Evolutionary conservation across 768 basidiomycete species (phyloP).

Genomic region (Amanita inopinata): DNA sequence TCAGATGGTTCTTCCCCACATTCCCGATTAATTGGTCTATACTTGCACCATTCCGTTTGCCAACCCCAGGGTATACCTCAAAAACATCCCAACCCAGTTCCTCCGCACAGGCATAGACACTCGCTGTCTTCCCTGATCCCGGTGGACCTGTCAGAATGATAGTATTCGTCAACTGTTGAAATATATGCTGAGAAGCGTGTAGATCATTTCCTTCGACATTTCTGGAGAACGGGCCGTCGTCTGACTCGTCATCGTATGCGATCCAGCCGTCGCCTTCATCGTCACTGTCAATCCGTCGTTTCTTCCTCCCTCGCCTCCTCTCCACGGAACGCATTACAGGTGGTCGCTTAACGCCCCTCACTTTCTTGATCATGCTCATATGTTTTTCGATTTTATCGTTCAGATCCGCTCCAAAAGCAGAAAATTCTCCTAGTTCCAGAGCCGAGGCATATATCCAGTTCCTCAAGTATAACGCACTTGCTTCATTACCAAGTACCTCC

Average conservation of each 20-base stretch:
- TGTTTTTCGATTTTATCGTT: conserved; percentile 13
- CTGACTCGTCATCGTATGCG: conserved; percentile 30
- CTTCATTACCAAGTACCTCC: conserved; percentile 74
- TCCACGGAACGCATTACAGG: conserved; percentile 46
- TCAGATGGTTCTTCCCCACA: conserved; percentile 87
- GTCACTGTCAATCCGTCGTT: conserved; percentile 39
- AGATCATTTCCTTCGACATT: conserved; percentile 22
- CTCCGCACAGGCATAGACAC: conserved; percentile 87
- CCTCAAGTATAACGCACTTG: conserved; percentile 57
- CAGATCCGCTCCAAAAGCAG: conserved; percentile 7
- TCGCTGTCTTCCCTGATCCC: conserved; percentile 85
- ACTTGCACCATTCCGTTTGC: conserved; percentile 74
- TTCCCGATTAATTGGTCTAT: conserved; percentile 81
- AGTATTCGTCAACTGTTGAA: conserved; percentile 65
- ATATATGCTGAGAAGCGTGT: conserved; percentile 13
- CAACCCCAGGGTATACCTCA: conserved; percentile 93
- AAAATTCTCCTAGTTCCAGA: conserved; percentile 32
- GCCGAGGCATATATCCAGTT: conserved; percentile 73
- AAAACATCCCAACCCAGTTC: conserved; percentile 96
- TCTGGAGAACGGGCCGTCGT: conserved; percentile 19
- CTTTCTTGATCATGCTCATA: conserved; percentile 15
- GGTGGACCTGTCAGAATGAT: conserved; percentile 77
- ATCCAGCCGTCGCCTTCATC: conserved; percentile 57
- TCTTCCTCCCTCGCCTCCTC: conserved; percentile 41
- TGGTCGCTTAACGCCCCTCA: conserved; percentile 45